Evolutionary conservation across 2,329 filamentous ascomycete species (phyloP), one percentile per base, ranked within the genome.

Genomic region (Blastomyces gilchristii): DNA sequence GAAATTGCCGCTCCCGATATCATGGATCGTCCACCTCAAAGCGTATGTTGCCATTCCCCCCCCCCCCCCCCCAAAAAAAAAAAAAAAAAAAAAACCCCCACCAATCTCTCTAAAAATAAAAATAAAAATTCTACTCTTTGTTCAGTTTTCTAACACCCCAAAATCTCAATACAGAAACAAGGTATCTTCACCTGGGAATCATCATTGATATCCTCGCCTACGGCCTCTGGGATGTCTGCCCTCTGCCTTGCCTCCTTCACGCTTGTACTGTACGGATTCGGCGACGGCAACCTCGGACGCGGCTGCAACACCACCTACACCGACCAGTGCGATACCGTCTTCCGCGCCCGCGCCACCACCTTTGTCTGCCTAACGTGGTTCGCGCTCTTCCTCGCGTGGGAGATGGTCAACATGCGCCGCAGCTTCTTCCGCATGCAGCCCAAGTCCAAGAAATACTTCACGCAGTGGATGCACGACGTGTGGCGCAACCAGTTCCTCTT

Each of bases 181-280:
- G 88, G 89, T 66, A 86, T 93, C 58, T 94, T 94, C 75, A 91
- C 88, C 16, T 82, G 82, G 71, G 87, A 94, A 83, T 94, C 67
- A 82, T 92, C 58, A 76, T 87, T 66, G 90, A 94, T 74, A 92
- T 91, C 83, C 72, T 90, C 14, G 85, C 91, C 22, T 92, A 93
- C 71, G 90, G 90, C 34, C 70, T 86, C 67, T 87, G n/a, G n/a
- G 79, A 91, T 93, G 85, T 88, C 88, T 1, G 82, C 80, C 1
- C 85, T 90, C 65, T 87, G 84, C 68, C 80, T 88, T 1, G 77
- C 80, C 3, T 78, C 83, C 52, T 90, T 90, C 74, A 77, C 82
- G 0, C 78, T 89, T 11, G 83, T 88, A 18, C 76, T 88, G 63
- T 90, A 84, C 70, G 82, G 80, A 28, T 83, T 82, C 65, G 84